phyloP scores from a whole-genome alignment of 805 yeast genomes.

The Suhomyces faveliae region DNA sequence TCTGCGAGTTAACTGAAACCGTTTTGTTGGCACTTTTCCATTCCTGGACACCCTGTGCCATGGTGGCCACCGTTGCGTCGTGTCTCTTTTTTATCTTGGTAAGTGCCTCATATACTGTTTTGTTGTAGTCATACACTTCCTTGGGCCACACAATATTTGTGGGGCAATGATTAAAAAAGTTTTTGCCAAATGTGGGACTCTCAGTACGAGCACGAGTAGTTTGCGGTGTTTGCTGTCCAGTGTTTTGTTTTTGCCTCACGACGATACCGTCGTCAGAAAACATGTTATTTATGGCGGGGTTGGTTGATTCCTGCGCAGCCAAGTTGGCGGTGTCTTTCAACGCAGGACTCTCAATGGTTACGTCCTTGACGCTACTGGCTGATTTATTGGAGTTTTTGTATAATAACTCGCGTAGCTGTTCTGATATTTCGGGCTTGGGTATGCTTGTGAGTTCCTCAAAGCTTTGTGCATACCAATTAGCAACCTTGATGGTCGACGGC shows the following conservation, averaged over 20 bases:
- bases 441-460: conserved; percentile 77
- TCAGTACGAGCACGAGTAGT: neutral
- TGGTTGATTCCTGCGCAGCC: conserved; percentile 27
- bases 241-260: conserved; percentile 17
- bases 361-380: neutral
- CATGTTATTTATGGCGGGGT: conserved; percentile 40
- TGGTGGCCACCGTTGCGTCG: conserved; percentile 89
- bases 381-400: conserved; percentile 15
- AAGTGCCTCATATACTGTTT: conserved; percentile 61
- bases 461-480: conserved; percentile 88
- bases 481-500: conserved; percentile 74
- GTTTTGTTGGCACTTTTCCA: conserved; percentile 64
- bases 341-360: neutral
- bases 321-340: conserved; percentile 18
- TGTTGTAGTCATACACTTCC: conserved; percentile 71
- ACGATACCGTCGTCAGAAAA: conserved; percentile 55
- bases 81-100: conserved; percentile 76
- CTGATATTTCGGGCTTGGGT: conserved; percentile 53
- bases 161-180: conserved; percentile 55
- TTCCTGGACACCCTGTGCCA: conserved; percentile 89
- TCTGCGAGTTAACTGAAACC: conserved; percentile 60
- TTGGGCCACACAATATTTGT: conserved; percentile 63
- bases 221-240: conserved; percentile 12
- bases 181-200: conserved; percentile 41
- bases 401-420: conserved; percentile 39